A percentile compares a stretch with the other conserved stretches of the same genome.
phyloP scores from a whole-genome alignment of 257 asterid species.

The Orobanche coerulescens region DNA sequence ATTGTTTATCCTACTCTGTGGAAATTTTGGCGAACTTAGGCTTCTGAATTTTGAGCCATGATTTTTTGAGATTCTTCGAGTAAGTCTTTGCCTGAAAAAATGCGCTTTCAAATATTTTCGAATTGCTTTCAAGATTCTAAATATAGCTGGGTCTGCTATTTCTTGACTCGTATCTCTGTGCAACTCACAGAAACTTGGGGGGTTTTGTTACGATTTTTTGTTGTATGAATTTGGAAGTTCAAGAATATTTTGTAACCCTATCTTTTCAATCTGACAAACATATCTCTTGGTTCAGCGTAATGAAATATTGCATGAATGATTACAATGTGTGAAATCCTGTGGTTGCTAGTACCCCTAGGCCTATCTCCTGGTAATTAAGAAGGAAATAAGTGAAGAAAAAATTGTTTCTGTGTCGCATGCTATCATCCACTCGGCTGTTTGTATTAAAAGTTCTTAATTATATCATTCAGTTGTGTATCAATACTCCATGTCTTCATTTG shows the following conservation, averaged over 20 bases:
- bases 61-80: neutral
- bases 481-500: neutral
- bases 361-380: neutral
- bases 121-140: neutral
- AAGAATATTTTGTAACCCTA: neutral
- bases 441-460: neutral
- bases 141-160: neutral
- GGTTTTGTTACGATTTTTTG: neutral
- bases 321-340: neutral
- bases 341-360: neutral
- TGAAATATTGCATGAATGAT: neutral
- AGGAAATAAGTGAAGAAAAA: neutral
- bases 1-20: neutral
- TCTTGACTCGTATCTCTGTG: neutral
- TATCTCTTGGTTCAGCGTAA: neutral
- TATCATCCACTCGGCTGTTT: neutral
- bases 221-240: neutral
- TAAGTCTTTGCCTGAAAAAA: neutral
- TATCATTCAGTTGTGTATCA: neutral
- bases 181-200: neutral
- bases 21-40: neutral
- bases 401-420: neutral
- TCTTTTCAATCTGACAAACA: neutral
- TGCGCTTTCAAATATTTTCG: neutral
- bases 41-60: neutral